Evolutionary conservation across 768 basidiomycete species (phyloP), one percentile per base, ranked within the genome.

Genomic region (Lyophyllum semitale): DNA sequence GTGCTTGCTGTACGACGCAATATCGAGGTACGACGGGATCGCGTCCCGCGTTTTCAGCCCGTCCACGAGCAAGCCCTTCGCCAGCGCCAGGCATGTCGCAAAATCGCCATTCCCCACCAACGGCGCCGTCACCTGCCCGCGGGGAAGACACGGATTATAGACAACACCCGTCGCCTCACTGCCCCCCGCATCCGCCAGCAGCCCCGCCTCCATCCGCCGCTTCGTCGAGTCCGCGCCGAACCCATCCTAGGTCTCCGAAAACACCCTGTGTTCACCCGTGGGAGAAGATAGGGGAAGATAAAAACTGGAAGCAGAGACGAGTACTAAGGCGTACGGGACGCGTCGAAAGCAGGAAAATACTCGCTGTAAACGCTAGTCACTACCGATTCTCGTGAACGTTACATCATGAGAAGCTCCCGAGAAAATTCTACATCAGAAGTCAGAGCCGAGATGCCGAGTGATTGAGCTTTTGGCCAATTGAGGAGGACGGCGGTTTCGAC

Each of bases 1-100:
- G 45, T 51, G 58, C 32, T 59, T 54, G 32, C 48, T 51, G 40
- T 47, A 59, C 1, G 48, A 52, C 12, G 53, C 50, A 49, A 59
- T 59, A 15, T 54, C 58, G 32, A 55, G 58, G 43, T 59, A 55
- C 9, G 58, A 59, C 17, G 58, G 58, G 37, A 59, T 54, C 4
- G 40, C 38, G 8, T 54, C 49, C 15, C 50, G 53, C 6, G 48
- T 55, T 13, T 30, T 20, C 30, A 52, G 32, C 13, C 58, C 58
- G 5, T 54, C 50, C 45, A 47, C n/a, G 13, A 59, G 26, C 15
- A 51, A 2, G 12, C 17, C 45, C 18, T 41, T 26, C 23, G 58
- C 25, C 27, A 54, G 35, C 33, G 13, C 33, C 13, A 59, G 44
- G 44, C 58, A 59, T 15, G 58, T 47, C 11, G 29, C 37, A 27